Base-by-base conservation (phyloP, 1,284 basidiomycete species). In the Cystobasidium pallidum region DNA sequence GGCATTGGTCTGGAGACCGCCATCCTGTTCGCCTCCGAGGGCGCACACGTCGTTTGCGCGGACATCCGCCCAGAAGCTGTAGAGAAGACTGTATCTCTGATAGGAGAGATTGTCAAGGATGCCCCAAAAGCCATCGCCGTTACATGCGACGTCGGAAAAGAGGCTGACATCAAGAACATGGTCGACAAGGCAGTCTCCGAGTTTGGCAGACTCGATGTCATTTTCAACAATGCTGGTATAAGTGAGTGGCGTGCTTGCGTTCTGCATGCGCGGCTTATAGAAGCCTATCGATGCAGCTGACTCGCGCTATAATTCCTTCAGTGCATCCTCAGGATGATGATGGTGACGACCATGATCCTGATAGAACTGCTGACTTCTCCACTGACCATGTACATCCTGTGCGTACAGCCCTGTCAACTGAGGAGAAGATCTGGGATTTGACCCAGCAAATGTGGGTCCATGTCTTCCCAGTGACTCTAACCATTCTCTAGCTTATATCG, bases 1-100 rank as follows among this genome's bases (percentile, higher is more conserved):
- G 95, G 94, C 15, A 96, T 98, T 80, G 94, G 94, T 47, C 87
- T 96, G 73, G 93, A 98, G 83, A 90, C 92, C 0, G 88, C 92
- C 24, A 85, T 96, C 74, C 86, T 97, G 71, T 98, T 98, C 80
- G 94, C 94, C 4, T 85, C 87, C 72, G 94, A 98, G 81, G 94
- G 94, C 57, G 92, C 92, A 17, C 68, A 88, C 78, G 88, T 97
- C 75, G 81, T 96, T 52, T 72, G 57, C 52, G 89, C 88, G 21
- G 94, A 98, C 81, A 88, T 97, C 81, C 95, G 94, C 82, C 32
- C 72, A 30, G 83, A 85, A 49, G 89, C 88, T 13, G 92, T 88
- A n/a, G 83, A 91, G 79, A 88, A 86, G 73, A 88, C 86, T 2
- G 88, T 86, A 24, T 84, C 84, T 36, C 81, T 89, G 57, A 88